Base-by-base conservation (phyloP, 495 filamentous ascomycete species). In the Echria macrotheca region DNA sequence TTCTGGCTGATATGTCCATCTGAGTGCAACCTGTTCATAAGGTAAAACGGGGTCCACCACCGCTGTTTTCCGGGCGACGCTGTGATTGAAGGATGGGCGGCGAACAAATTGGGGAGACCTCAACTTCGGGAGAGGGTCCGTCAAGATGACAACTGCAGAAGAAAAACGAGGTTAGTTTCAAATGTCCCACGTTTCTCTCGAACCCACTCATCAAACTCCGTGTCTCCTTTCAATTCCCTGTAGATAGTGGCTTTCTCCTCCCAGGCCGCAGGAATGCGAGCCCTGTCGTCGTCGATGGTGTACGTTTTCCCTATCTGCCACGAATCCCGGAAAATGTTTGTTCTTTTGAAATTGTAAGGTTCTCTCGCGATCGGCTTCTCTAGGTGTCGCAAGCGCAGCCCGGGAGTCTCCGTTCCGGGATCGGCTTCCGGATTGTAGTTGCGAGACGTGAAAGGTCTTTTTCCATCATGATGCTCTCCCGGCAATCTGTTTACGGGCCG, bases 241-340 rank as follows among this genome's bases (percentile, higher is more conserved):
- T 42, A 42, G 11, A 42, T 17, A 10, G 39, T 42, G 22, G 15
- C 39, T n/a, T 42, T 42, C 39, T 42, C 39, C 39, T 42, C 39
- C 39, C 39, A 42, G 2, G 39, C 39, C 10, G 39, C 22, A 7
- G 22, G 39, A 25, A 42, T 25, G 19, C 38, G 8, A 23, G 19
- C 8, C 19, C 22, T 12, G 22, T 8, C 39, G 7, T 25, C 10
- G 11, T 24, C 18, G 17, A 9, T 24, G 11, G 39, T 23, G 22
- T 9, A 3, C 17, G 3, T 11, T 17, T 4, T 3, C 15, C 39
- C 39, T 25, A 42, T 25, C 22, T 42, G 9, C 39, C 39, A 42
- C 10, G 39, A 17, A 15, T 24, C 17, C 10, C 39, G 39, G 25
- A 23, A 25, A 1, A 42, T 42, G 39, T 42, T 42, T 3, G 39